These are phyloP conservation scores for Lactarius indigo DNA, from an alignment of 768 basidiomycete genomes.

Conservation along the genomic window DNA sequence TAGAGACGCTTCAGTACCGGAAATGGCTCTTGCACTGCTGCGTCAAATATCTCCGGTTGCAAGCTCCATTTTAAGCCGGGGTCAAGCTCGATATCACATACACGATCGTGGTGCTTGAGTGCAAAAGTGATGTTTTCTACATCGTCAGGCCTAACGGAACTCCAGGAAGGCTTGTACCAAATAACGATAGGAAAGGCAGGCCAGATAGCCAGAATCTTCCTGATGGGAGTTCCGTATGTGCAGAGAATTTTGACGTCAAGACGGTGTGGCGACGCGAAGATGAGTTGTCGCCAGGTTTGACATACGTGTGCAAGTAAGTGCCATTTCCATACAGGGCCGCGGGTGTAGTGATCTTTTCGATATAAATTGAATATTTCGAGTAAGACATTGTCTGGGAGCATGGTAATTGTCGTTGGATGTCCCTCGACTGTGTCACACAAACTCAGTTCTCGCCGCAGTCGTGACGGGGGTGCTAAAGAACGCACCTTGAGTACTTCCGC, in stretches of 20 bases:
- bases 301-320: background rate
- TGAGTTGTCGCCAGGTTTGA: background rate
- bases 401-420: background rate
- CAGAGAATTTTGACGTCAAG: background rate
- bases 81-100: too few relatives aligned
- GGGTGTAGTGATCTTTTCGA: background rate
- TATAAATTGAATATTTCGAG: background rate
- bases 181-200: background rate
- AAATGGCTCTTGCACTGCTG: background rate
- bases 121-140: too few relatives aligned
- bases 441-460: background rate
- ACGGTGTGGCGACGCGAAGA: background rate
- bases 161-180: too few relatives aligned
- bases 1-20: background rate
- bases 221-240: background rate
- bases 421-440: background rate
- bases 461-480: background rate
- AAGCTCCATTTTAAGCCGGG: too few relatives aligned
- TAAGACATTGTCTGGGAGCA: background rate
- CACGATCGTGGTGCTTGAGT: too few relatives aligned
- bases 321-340: background rate
- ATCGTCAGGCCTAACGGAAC: too few relatives aligned
- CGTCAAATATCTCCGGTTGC: background rate
- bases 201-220: background rate
- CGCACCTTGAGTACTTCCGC: background rate